Conservation (phyloP, 2,329 filamentous ascomycete species). For the Verticillium albo-atrum region DNA sequence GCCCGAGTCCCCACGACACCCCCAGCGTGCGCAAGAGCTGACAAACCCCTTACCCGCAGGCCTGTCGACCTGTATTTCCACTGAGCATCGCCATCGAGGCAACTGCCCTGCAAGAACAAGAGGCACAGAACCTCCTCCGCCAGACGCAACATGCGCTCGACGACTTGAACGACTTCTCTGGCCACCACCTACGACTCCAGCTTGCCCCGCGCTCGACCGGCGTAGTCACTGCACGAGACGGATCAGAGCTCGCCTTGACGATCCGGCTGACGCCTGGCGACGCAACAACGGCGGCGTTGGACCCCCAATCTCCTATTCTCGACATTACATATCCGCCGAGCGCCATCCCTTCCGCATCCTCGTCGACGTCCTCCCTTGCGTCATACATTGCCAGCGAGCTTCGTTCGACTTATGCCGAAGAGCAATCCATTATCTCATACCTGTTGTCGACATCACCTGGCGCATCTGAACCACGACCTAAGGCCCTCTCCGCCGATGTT, state of each 20-base stretch:
- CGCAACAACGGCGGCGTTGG: constrained; percentile 57
- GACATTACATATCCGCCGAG: constrained; percentile 73
- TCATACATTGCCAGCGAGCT: constrained; percentile 76
- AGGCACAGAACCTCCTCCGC: constrained; percentile 69
- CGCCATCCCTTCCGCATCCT: constrained; percentile 60
- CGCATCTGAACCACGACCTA: constrained; percentile 40
- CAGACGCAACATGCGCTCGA: constrained; percentile 85
- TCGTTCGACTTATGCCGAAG: constrained; percentile 75
- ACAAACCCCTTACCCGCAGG: constrained; percentile 40
- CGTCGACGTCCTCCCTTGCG: constrained; percentile 69
- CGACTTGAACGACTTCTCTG: constrained; percentile 79
- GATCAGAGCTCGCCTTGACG: constrained; percentile 52
- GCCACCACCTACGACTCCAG: constrained; percentile 74
- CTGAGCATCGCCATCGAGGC: constrained; percentile 76
- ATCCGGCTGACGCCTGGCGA: constrained; percentile 66
- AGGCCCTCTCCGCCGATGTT: constrained; percentile 43
- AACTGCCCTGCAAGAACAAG: constrained; percentile 57
- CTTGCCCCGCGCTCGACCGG: constrained; percentile 38
- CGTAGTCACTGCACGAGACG: constrained; percentile 20
- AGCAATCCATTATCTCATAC: constrained; percentile 79
- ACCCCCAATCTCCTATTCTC: constrained; percentile 65
- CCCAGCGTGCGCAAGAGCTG: background rate
- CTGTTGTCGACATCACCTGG: constrained; percentile 59
- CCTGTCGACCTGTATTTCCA: constrained; percentile 84
- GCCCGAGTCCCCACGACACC: background rate